phyloP scores from a whole-genome alignment of 495 filamentous ascomycete species.

The Cercophora samala region DNA sequence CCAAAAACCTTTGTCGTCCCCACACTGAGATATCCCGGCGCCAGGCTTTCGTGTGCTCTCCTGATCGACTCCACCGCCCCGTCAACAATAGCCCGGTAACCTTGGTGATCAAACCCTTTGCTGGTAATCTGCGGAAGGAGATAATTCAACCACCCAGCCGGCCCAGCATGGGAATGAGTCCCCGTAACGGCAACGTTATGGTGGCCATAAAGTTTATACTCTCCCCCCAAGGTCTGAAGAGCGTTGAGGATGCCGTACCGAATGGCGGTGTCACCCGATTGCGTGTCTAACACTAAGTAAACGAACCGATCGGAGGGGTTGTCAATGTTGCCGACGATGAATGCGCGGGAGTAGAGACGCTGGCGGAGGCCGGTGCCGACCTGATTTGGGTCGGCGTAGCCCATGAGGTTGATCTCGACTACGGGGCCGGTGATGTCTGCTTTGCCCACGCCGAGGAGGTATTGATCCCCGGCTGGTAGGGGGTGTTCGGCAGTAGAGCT shows the following conservation, averaged over 20 bases:
- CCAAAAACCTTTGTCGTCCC: constrained; percentile 71
- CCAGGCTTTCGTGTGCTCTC: constrained; percentile 72
- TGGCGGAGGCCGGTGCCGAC: constrained; percentile 85
- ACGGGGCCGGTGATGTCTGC: constrained; percentile 94
- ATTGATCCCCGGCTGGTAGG: constrained; percentile 45
- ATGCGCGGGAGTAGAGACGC: constrained; percentile 83
- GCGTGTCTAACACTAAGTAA: constrained; percentile 84
- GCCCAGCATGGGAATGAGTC: constrained; percentile 91
- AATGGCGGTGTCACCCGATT: constrained; percentile 87
- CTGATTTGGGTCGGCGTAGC: constrained; percentile 86
- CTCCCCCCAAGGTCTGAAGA: constrained; percentile 60
- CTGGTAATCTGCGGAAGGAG: constrained; percentile 91
- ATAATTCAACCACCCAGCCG: constrained; percentile 94
- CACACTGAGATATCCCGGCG: constrained; percentile 67
- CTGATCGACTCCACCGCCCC: constrained; percentile 78
- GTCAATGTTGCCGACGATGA: constrained; percentile 72
- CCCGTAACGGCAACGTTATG: constrained; percentile 88
- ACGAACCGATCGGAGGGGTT: constrained; percentile 71
- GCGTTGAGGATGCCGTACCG: constrained; percentile 79
- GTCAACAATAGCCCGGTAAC: constrained; percentile 86
- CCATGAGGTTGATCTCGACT: constrained; percentile 89
- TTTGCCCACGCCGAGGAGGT: constrained; percentile 87
- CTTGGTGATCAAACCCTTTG: constrained; percentile 83
- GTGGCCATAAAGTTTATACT: constrained; percentile 72
- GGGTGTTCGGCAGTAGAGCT: not conserved